phyloP scores from a whole-genome alignment of 225 moss, liverwort and hornwort genomes.

The Polytrichum formosum region DNA sequence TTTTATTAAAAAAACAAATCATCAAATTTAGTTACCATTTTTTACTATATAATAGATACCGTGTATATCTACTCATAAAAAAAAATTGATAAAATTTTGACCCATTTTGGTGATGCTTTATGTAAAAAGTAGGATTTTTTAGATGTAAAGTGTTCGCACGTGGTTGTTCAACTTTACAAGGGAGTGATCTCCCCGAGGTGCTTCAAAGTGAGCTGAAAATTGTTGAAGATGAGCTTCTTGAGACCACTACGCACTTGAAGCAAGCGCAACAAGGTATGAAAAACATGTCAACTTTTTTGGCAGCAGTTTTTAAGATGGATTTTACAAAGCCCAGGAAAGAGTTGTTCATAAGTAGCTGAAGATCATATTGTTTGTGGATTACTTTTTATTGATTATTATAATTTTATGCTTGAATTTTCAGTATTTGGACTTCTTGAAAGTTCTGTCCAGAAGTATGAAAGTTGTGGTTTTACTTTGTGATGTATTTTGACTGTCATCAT shows the following conservation, averaged over 20 bases:
- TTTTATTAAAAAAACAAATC: too few species aligned
- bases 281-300: background rate
- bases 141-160: too few species aligned
- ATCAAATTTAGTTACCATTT: too few species aligned
- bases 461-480: too few species aligned
- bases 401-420: background rate
- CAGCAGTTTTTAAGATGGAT: background rate
- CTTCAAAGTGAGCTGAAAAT: conserved; percentile 51
- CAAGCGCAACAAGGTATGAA: conserved; percentile 69
- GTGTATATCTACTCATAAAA: too few species aligned
- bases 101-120: too few species aligned
- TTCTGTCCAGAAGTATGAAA: background rate
- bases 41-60: too few species aligned
- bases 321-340: background rate
- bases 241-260: conserved; percentile 57
- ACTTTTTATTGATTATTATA: background rate
- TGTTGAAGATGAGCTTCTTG: conserved; percentile 65
- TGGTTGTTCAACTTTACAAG: too few species aligned
- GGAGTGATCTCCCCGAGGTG: too few species aligned
- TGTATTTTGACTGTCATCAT: too few species aligned
- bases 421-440: background rate
- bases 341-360: background rate
- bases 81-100: too few species aligned
- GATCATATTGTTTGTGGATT: background rate
- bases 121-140: too few species aligned